Base-by-base conservation (phyloP, 495 filamentous ascomycete genomes). In the Penicillium longicatenatum region DNA sequence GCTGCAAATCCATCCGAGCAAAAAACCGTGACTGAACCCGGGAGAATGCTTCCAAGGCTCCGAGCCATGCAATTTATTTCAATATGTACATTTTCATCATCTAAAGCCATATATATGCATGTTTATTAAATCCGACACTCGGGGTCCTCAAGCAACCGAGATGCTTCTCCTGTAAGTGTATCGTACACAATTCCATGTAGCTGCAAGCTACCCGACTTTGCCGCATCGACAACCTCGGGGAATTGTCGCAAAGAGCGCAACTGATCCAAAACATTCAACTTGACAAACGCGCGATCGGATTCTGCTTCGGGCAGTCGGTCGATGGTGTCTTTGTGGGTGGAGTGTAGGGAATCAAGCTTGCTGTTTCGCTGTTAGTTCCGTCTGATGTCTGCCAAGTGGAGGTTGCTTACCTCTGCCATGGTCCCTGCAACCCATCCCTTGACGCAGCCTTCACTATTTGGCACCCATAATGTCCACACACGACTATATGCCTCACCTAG, bases 391-490 rank as follows among this genome's bases (percentile, higher is more conserved):
- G 11, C 14, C 14, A 30, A 50, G 4, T 47, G 9, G 16, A 39
- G 12, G 12, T 31, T 14, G 22, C 43, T 35, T 60, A 62, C 66
- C 59, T 64, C 35, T 39, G 51, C 66, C 66, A 69, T 9, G 61
- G 66, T 8, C 64, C 63, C 31, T 57, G 35, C 24, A 66, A 31
- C 4, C 64, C 64, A 12, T 64, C 49, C 24, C 61, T 51, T 19
- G 65, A 59, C 10, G 55, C 50, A 16, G 67, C 39, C 51, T 64
- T 71, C 11, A 79, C 67, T 37, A 77, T 63, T 6, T 65, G 67
- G 61, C 76, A 79, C 20, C 66, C 73, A 30, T 78, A 78, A 46
- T 79, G 76, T 4, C 74, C 76, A 54, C 75, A 78, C 17, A 79
- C 61, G 17, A 78, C 62, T 24, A 79, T 73, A 45, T 79, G 74